A percentile compares a stretch with the other conserved stretches of the same genome.
phyloP scores from a whole-genome alignment of 768 basidiomycete species.

The Xanthoconium stramineum region DNA sequence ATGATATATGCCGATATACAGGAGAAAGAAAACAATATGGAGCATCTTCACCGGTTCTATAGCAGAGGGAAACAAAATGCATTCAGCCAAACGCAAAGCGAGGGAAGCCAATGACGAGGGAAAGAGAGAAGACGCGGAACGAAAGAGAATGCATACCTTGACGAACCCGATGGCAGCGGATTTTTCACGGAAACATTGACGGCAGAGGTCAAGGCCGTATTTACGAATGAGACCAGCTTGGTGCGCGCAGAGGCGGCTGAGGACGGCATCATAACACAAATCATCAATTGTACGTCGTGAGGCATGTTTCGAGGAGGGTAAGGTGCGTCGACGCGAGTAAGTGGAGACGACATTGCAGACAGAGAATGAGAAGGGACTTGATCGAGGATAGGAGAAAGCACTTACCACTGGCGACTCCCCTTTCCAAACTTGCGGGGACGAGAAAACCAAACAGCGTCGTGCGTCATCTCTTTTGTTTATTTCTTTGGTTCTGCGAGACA shows the following conservation, averaged over 20 bases:
- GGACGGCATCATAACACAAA: background rate
- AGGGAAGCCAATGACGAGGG: too few relatives aligned
- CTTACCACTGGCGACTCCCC: conserved; percentile 92
- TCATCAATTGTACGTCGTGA: background rate
- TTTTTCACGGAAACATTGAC: conserved; percentile 98
- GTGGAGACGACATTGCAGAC: background rate
- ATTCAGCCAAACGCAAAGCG: too few relatives aligned
- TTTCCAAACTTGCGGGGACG: conserved; percentile 94
- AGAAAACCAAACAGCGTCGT: conserved; percentile 98
- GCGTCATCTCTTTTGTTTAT: conserved; percentile 80
- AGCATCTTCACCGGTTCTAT: conserved; percentile 46
- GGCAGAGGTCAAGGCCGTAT: conserved; percentile 95
- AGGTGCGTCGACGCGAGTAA: too few relatives aligned
- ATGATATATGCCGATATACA: background rate
- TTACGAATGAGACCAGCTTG: conserved; percentile 98
- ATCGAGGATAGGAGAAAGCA: conserved; percentile 5
- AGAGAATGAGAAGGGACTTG: background rate
- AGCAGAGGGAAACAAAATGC: background rate
- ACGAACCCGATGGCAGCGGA: conserved; percentile 88
- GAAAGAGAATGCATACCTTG: conserved; percentile 61
- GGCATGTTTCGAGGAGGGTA: background rate
- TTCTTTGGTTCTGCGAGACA: conserved; percentile 1
- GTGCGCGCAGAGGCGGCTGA: conserved; percentile 92
- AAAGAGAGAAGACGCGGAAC: too few relatives aligned
- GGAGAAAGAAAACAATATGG: background rate